Evolutionary conservation across 2,329 filamentous ascomycete genomes (phyloP).

Genomic region (Colletotrichum sp.): DNA sequence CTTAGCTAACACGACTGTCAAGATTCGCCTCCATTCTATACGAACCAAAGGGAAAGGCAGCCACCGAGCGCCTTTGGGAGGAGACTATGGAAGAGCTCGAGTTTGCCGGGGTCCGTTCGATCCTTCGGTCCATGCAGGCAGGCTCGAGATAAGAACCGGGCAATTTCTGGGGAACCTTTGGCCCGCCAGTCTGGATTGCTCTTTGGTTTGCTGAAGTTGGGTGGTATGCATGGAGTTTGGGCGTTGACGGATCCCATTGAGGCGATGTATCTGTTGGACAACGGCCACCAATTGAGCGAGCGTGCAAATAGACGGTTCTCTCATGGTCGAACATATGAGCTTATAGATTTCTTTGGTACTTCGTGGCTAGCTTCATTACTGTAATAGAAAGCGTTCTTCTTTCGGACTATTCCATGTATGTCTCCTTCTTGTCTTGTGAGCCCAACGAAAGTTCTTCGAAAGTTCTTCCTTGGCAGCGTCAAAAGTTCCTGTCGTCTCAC

Average conservation of each 20-base stretch:
- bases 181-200: neutral
- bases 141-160: neutral
- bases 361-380: neutral
- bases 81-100: slow-evolving; percentile 23
- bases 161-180: neutral
- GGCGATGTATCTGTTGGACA: neutral
- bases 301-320: neutral
- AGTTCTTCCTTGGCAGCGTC: neutral
- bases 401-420: neutral
- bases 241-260: neutral
- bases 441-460: neutral
- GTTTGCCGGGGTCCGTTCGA: slow-evolving; percentile 22
- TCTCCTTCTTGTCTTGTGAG: neutral
- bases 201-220: neutral
- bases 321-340: neutral
- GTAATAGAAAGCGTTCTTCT: neutral
- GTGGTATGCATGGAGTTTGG: neutral
- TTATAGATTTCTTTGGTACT: neutral
- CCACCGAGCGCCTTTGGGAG: slow-evolving; percentile 16
- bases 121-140: neutral
- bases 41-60: slow-evolving; percentile 6
- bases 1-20: slow-evolving; percentile 28
- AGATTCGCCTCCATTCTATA: slow-evolving; percentile 15
- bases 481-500: neutral
- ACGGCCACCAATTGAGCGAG: neutral